Base-by-base conservation (phyloP, 1,284 basidiomycete species). In the Pascua sp. region DNA sequence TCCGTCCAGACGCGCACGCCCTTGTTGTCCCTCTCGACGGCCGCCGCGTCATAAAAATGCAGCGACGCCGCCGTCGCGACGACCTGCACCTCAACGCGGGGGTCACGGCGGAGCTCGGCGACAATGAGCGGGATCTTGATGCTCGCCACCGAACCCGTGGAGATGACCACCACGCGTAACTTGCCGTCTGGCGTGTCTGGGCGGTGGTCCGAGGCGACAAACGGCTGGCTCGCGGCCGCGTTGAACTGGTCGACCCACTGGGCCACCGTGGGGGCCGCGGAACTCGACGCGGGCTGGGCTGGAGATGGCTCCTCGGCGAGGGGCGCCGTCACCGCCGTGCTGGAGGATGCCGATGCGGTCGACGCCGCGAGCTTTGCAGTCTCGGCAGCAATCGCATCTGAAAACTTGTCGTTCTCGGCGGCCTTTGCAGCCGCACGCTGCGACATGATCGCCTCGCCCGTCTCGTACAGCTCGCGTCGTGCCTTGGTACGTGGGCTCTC, bases 91-190 rank as follows among this genome's bases (percentile, higher is more conserved):
- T 84, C 84, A 52, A 97, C 86, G 55, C 85, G 82, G 49, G 77
- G 70, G 68, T 90, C 84, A 88, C 92, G 59, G 11, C 49, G 39
- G 11, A 62, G 57, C 7, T 42, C 86, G 37, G 83, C 77, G 4
- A 92, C 89, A 53, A 98, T 97, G 42, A 95, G 80, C 1, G 93
- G 92, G 1, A 88, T 85, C 72, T 98, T 98, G 69, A 98, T 84
- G 52, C 90, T 91, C 0, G 95, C 95, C 1, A 98, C 95, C 66
- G 91, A 95, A 11, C 95, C 94, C 0, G 91, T 91, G 0, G 88
- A 86, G 51, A 95, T 87, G 43, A 98, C 79, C 8, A 98, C 79
- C 42, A 97, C 84, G 71, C 97, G 80, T 46, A 79, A 69, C 45
- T 72, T 65, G 16, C 75, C 75, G 60, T 75, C 72, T 1, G 59